These are phyloP conservation scores for Neurospora sp. DNA, from an alignment of 495 filamentous ascomycete genomes.

Conservation along the genomic window DNA sequence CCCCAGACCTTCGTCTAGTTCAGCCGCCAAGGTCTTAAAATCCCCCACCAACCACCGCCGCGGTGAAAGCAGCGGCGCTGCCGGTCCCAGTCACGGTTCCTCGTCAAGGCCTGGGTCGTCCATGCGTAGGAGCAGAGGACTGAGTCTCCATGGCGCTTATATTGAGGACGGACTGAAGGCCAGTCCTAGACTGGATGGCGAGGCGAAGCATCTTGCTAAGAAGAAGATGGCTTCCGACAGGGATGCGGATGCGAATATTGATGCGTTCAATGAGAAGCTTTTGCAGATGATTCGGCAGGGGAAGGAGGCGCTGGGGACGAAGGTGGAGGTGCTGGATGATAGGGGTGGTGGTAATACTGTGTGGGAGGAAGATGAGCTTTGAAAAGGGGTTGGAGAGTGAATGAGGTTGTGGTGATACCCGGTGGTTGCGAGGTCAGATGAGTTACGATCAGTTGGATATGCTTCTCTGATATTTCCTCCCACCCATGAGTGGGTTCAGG, in stretches of 20 bases:
- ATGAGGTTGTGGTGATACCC: background rate
- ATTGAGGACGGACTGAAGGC: slow-evolving; percentile 19
- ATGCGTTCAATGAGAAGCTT: slow-evolving; percentile 65
- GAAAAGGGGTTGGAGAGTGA: background rate
- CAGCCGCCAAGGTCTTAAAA: background rate
- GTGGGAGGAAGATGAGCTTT: slow-evolving; percentile 32
- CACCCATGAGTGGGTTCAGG: background rate
- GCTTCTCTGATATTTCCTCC: background rate
- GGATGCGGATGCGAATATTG: slow-evolving; percentile 68
- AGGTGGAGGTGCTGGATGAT: slow-evolving; percentile 51
- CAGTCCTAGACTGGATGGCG: slow-evolving; percentile 37
- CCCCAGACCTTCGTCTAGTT: background rate
- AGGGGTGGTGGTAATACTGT: slow-evolving; percentile 34
- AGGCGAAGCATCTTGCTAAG: slow-evolving; percentile 59
- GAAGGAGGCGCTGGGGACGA: slow-evolving; percentile 75
- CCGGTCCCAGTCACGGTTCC: slow-evolving; percentile 9
- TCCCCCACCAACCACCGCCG: slow-evolving; percentile 22
- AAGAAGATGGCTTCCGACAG: slow-evolving; percentile 58
- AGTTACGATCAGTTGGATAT: background rate
- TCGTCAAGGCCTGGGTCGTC: slow-evolving; percentile 3
- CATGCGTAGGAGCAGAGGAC: background rate
- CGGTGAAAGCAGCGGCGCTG: slow-evolving; percentile 24
- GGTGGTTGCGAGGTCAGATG: background rate
- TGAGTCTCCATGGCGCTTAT: background rate
- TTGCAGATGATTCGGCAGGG: slow-evolving; percentile 82